These are phyloP conservation scores for Albophoma yamanashiensis DNA, from an alignment of 2,329 filamentous ascomycete genomes.

Conservation along the genomic window DNA sequence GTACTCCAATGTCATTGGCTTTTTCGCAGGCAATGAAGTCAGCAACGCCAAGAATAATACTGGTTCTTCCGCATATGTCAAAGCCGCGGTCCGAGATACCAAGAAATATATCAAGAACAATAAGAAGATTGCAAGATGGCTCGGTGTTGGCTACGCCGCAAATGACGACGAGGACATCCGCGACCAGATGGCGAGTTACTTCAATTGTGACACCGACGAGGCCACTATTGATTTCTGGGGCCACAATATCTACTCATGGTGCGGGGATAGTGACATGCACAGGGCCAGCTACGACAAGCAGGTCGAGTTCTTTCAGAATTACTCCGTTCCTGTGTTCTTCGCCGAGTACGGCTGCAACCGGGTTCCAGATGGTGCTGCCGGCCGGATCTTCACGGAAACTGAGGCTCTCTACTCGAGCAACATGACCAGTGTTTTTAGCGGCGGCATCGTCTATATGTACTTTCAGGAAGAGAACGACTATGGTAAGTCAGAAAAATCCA, in stretches of 20 bases:
- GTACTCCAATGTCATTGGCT: slow-evolving; percentile 89
- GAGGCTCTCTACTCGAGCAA: slow-evolving; percentile 64
- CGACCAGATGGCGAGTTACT: slow-evolving; percentile 75
- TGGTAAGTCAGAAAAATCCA: slow-evolving; percentile 38
- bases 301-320: slow-evolving; percentile 77
- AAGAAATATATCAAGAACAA: slow-evolving; percentile 86
- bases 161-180: slow-evolving; percentile 85
- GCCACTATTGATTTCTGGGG: slow-evolving; percentile 91
- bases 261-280: slow-evolving; percentile 68
- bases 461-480: slow-evolving; percentile 86
- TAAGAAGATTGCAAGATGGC: slow-evolving; percentile 60
- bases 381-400: slow-evolving; percentile 79
- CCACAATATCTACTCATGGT: slow-evolving; percentile 99
- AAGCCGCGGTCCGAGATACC: slow-evolving; percentile 91
- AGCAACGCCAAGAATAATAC: slow-evolving; percentile 86
- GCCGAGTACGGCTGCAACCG: slow-evolving; percentile 96
- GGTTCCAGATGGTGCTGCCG: slow-evolving; percentile 40
- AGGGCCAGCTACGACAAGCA: slow-evolving; percentile 72
- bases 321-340: slow-evolving; percentile 94
- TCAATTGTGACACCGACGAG: slow-evolving; percentile 67
- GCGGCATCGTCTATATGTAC: slow-evolving; percentile 99
- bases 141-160: slow-evolving; percentile 92
- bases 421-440: slow-evolving; percentile 85
- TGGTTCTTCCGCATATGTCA: slow-evolving; percentile 82
- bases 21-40: slow-evolving; percentile 98